These are phyloP conservation scores for Pyrus communis DNA, from an alignment of 306 rosid genomes.

Conservation along the genomic window DNA sequence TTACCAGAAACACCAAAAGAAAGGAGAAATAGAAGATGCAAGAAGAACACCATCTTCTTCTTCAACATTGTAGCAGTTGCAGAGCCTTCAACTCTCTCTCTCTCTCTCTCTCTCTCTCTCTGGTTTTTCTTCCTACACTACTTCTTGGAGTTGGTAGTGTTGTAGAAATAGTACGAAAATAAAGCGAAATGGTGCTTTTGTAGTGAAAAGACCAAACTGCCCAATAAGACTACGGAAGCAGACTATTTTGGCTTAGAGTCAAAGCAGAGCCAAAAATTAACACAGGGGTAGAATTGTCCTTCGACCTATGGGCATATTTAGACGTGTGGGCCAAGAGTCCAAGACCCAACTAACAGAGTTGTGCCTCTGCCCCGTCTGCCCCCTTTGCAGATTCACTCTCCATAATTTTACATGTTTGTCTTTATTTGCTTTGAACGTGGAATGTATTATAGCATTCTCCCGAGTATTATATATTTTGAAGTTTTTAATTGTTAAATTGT, in stretches of 20 bases:
- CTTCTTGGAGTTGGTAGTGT: no score
- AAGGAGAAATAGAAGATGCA: constrained; percentile 29
- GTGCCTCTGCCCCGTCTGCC: background rate
- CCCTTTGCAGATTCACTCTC: background rate
- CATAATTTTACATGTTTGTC: no score
- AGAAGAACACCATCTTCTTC: constrained; percentile 32
- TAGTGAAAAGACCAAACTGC: background rate
- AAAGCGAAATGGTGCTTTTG: background rate
- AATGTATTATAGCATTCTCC: no score
- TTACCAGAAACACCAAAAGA: constrained; percentile 45
- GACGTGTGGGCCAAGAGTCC: constrained; percentile 10
- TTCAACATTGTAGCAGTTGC: constrained; percentile 19
- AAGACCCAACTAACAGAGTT: background rate
- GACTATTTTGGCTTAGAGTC: background rate
- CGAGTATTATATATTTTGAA: no score
- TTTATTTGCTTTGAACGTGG: no score
- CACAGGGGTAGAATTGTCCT: background rate
- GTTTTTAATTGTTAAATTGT: no score
- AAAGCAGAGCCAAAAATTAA: background rate
- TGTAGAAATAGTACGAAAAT: background rate
- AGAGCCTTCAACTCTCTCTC: background rate
- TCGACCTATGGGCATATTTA: background rate
- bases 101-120: background rate
- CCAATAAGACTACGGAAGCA: no score
- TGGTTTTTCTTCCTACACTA: background rate